A percentile compares a stretch with the other conserved stretches of the same genome.
phyloP scores from a whole-genome alignment of 495 filamentous ascomycete genomes.

The Penicillium cinerascens region DNA sequence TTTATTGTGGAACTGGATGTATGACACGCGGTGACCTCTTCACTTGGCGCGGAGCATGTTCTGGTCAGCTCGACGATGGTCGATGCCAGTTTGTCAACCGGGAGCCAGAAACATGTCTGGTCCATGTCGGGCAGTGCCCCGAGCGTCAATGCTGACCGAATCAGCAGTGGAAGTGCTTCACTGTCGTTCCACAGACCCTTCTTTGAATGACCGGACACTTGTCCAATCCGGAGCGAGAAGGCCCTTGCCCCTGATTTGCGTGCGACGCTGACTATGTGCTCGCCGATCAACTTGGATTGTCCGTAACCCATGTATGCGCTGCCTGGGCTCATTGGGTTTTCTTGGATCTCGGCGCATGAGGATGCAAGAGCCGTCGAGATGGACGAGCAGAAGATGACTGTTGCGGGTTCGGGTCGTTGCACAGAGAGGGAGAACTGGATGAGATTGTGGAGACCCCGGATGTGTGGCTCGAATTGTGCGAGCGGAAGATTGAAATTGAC shows the following conservation, averaged over 20 bases:
- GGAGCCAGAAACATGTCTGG: conserved; percentile 50
- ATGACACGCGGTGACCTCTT: background rate
- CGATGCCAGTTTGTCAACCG: conserved; percentile 51
- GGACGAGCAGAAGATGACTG: conserved; percentile 50
- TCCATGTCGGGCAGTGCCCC: conserved; percentile 47
- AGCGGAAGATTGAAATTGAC: conserved; percentile 53
- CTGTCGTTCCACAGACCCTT: conserved; percentile 57
- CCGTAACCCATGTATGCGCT: conserved; percentile 55
- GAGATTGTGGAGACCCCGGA: conserved; percentile 50
- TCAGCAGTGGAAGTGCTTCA: conserved; percentile 55
- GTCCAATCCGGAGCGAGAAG: conserved; percentile 55
- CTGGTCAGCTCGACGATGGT: conserved; percentile 46
- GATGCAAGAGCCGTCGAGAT: conserved; percentile 46
- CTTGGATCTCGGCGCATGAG: conserved; percentile 32
- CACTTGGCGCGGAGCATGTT: conserved; percentile 16
- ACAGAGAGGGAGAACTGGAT: conserved; percentile 51
- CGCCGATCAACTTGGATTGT: conserved; percentile 54
- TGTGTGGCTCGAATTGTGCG: conserved; percentile 39
- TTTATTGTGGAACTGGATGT: background rate
- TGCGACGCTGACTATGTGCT: conserved; percentile 45
- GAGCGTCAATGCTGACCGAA: conserved; percentile 49
- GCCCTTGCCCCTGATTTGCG: conserved; percentile 35
- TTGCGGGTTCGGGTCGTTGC: conserved; percentile 37
- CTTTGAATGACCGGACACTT: conserved; percentile 53
- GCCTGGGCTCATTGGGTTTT: conserved; percentile 36